Percentiles rank a stretch among this genome's conserved stretches.
Conservation (phyloP, 768 basidiomycete species). For the Lactifluus volemus region DNA sequence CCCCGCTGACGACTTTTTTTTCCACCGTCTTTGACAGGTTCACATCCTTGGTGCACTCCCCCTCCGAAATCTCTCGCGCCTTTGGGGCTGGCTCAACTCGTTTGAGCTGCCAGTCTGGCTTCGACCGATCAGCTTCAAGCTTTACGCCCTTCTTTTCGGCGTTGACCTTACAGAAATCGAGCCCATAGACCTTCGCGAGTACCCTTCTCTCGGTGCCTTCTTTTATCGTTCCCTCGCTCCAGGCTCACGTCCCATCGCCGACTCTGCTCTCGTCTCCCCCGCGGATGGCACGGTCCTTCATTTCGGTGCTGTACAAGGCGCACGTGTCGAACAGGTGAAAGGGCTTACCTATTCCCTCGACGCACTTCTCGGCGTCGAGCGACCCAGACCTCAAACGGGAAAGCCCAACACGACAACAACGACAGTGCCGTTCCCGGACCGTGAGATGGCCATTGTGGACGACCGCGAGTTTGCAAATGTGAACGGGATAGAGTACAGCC, state of each 20-base stretch:
- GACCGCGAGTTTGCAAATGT: conserved; percentile 92
- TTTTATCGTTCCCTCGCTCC: conserved; percentile 85
- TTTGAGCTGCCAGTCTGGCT: conserved; percentile 92
- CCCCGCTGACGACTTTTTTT: neutral
- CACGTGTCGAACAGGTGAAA: conserved; percentile 92
- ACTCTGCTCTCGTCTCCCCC: neutral
- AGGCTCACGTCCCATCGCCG: conserved; percentile 69
- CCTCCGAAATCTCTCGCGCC: conserved; percentile 86
- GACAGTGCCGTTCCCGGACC: conserved; percentile 32
- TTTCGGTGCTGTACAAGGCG: conserved; percentile 25
- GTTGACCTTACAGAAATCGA: conserved; percentile 93
- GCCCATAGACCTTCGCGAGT: conserved; percentile 62
- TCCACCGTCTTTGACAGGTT: conserved; percentile 44
- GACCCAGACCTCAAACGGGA: conserved; percentile 34
- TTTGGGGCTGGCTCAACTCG: conserved; percentile 96
- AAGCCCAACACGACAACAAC: conserved; percentile 11
- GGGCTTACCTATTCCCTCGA: conserved; percentile 47
- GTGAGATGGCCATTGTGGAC: conserved; percentile 56
- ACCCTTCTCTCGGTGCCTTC: conserved; percentile 87
- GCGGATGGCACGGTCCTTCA: no score
- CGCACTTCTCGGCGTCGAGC: conserved; percentile 77
- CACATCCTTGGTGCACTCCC: conserved; percentile 94
- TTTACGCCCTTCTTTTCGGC: conserved; percentile 85
- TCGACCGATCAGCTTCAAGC: conserved; percentile 78
- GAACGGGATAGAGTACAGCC: conserved; percentile 92